Conservation (phyloP, 805 yeast genomes). For the Metschnikowia santaceciliae region DNA sequence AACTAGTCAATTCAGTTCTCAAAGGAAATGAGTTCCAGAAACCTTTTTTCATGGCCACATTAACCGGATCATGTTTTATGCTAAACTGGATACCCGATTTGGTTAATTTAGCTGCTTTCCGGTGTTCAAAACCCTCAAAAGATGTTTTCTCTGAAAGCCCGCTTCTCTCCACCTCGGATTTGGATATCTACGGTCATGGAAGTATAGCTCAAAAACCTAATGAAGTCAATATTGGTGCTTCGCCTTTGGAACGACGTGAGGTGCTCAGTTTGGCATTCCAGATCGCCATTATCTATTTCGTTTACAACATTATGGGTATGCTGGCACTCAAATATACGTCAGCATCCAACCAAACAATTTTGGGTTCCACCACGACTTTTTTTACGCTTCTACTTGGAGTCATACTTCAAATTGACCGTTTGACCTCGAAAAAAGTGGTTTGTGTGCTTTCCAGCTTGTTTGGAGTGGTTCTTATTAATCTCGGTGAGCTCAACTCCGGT, state of each 20-base stretch:
- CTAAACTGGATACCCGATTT: slow-evolving; percentile 44
- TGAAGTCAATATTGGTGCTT: background rate
- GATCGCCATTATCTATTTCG: slow-evolving; percentile 39
- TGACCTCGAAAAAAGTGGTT: slow-evolving; percentile 37
- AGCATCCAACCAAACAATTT: slow-evolving; percentile 50
- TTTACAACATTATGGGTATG: slow-evolving; percentile 39
- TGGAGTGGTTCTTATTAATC: slow-evolving; percentile 46
- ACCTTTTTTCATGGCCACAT: slow-evolving; percentile 45
- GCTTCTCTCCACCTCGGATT: slow-evolving; percentile 13
- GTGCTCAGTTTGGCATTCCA: slow-evolving; percentile 35
- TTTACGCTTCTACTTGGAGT: slow-evolving; percentile 47
- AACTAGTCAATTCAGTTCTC: slow-evolving; percentile 45
- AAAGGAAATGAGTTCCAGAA: slow-evolving; percentile 47
- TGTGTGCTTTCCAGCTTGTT: slow-evolving; percentile 43
- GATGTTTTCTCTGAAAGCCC: slow-evolving; percentile 17
- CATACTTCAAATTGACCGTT: slow-evolving; percentile 36
- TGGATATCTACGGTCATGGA: slow-evolving; percentile 6
- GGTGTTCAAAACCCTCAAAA: background rate
- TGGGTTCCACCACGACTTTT: slow-evolving; percentile 49
- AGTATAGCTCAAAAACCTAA: too few species aligned
- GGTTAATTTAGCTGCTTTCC: background rate
- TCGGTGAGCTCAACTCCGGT: slow-evolving; percentile 12
- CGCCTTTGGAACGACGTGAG: slow-evolving; percentile 25
- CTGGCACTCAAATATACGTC: slow-evolving; percentile 46
- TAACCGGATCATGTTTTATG: slow-evolving; percentile 46